Evolutionary conservation across 75 land plant species (phyloP).

Genomic region (Picea glauca): DNA sequence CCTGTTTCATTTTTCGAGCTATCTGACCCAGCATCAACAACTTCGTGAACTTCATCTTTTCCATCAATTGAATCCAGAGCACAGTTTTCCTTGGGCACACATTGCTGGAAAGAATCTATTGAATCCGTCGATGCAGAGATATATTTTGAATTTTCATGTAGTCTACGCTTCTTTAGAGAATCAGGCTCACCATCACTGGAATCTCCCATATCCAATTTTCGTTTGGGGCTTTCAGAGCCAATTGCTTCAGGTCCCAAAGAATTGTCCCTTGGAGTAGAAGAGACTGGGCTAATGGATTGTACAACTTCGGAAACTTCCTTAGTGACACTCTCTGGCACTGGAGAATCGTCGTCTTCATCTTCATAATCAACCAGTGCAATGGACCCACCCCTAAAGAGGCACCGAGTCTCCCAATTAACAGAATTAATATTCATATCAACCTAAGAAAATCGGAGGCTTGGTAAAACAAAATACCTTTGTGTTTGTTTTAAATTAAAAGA

Average conservation of each 20-base stretch:
- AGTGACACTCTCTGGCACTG: constrained; percentile 12
- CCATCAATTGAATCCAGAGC: not conserved
- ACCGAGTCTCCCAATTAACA: not conserved
- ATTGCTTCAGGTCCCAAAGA: not conserved
- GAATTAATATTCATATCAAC: not conserved
- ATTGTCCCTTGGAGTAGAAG: too few species aligned
- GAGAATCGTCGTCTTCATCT: constrained; percentile 78
- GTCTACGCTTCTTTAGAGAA: constrained; percentile 3
- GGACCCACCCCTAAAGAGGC: constrained; percentile 32
- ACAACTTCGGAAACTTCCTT: not conserved
- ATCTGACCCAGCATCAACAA: not conserved
- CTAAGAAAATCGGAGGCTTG: not conserved
- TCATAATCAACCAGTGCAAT: constrained; percentile 89
- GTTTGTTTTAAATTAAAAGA: not conserved
- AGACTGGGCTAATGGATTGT: not conserved
- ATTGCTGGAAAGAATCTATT: not conserved
- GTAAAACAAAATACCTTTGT: not conserved
- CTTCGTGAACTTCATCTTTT: not conserved
- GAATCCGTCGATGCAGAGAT: not conserved
- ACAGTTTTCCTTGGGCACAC: not conserved
- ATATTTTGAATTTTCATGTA: not conserved
- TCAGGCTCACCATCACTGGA: not conserved
- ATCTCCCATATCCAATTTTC: not conserved
- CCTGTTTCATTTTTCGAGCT: not conserved
- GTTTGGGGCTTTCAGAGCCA: not conserved